These are phyloP conservation scores for Boletellus ananiceps DNA, from an alignment of 768 basidiomycete species.

Conservation along the genomic window DNA sequence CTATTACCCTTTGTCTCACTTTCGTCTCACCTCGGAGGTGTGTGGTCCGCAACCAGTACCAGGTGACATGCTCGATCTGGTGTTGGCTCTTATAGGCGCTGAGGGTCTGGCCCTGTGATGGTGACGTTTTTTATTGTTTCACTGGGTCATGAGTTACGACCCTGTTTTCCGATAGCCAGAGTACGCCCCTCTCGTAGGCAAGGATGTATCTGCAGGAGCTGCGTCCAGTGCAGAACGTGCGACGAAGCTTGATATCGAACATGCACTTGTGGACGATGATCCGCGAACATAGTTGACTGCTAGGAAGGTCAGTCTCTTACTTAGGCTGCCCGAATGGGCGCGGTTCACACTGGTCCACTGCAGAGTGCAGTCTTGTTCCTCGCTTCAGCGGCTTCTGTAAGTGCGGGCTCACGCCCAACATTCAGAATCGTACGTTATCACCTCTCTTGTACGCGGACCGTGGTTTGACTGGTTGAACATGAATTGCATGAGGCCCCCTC, in stretches of 20 bases:
- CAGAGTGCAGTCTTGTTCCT: conserved; percentile 21
- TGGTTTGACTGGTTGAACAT: conserved; percentile 2
- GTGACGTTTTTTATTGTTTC: not conserved
- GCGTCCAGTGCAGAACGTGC: not conserved
- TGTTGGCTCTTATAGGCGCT: conserved; percentile 1
- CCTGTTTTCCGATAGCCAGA: conserved; percentile 1
- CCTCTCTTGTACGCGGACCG: too few species aligned
- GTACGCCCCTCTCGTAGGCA: not conserved
- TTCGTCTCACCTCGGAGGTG: too few species aligned
- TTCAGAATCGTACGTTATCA: conserved; percentile 26
- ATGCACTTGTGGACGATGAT: conserved; percentile 52
- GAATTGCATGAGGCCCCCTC: conserved; percentile 57
- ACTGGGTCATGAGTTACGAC: conserved; percentile 7
- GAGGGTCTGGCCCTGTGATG: not conserved
- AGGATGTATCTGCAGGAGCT: not conserved
- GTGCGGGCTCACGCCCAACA: conserved; percentile 22
- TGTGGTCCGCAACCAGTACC: too few species aligned
- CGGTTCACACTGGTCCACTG: not conserved
- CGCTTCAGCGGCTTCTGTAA: conserved; percentile 28
- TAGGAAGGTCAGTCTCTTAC: conserved; percentile 45
- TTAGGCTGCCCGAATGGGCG: too few species aligned
- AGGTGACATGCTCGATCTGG: too few species aligned
- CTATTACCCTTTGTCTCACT: too few species aligned
- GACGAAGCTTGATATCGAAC: conserved; percentile 34
- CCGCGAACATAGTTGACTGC: conserved; percentile 55